phyloP scores from a whole-genome alignment of 2,329 filamentous ascomycete genomes.

The Epichloe bromicola region DNA sequence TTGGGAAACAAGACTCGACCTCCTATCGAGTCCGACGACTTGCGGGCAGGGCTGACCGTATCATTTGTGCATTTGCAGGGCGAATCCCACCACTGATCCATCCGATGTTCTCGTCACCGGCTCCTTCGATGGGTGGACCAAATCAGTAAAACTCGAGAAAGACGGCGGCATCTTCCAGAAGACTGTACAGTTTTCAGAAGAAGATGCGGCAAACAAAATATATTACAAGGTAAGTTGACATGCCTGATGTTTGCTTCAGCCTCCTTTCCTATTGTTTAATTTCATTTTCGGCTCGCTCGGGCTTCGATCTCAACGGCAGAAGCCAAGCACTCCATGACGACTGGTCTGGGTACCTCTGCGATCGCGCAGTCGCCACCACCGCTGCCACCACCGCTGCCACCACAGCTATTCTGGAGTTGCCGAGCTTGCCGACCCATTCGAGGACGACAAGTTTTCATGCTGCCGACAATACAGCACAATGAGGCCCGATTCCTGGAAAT shows the following conservation, averaged over 20 bases:
- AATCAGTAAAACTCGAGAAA: conserved; percentile 73
- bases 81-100: conserved; percentile 71
- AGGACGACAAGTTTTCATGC: not conserved
- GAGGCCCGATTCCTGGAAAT: not conserved
- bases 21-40: not conserved
- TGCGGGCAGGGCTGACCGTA: conserved; percentile 3
- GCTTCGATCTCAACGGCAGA: not conserved
- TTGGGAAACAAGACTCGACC: not conserved
- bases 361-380: not conserved
- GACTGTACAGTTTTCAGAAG: conserved; percentile 56
- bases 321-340: not conserved
- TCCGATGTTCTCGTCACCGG: conserved; percentile 61
- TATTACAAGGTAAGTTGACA: conserved; percentile 73
- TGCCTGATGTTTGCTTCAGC: not conserved
- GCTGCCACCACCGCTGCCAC: not conserved
- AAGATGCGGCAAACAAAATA: conserved; percentile 50
- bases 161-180: conserved; percentile 64
- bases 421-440: not conserved
- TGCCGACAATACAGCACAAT: not conserved
- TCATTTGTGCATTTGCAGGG: conserved; percentile 40
- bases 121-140: conserved; percentile 88
- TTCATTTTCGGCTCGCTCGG: not conserved
- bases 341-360: not conserved
- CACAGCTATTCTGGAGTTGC: not conserved
- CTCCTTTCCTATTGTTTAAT: not conserved